These are phyloP conservation scores for Chimonanthus salicifolius DNA, from an alignment of 164 flowering plant species.

Conservation along the genomic window DNA sequence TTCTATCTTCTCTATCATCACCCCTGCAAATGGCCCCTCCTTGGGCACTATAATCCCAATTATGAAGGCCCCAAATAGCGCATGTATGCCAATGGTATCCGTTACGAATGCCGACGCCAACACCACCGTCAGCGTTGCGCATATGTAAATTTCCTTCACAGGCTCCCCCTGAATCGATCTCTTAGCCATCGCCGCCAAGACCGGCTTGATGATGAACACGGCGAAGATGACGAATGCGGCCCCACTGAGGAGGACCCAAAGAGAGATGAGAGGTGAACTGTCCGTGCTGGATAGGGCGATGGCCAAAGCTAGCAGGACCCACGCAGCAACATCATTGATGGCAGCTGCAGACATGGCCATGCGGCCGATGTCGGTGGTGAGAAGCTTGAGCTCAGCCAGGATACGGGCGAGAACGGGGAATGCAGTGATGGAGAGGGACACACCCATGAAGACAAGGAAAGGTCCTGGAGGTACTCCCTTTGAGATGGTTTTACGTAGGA, in stretches of 20 bases:
- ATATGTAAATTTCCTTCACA: constrained; percentile 19
- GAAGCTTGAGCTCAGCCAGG: constrained; percentile 30
- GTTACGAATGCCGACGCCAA: constrained; percentile 20
- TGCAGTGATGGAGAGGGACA: constrained; percentile 30
- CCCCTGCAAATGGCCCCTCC: constrained; percentile 21
- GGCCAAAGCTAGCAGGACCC: constrained; percentile 31
- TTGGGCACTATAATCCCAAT: constrained; percentile 22
- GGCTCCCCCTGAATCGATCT: constrained; percentile 22
- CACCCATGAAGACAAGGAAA: constrained; percentile 33
- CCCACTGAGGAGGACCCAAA: constrained; percentile 24
- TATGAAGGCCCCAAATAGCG: constrained; percentile 23
- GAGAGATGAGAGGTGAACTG: constrained; percentile 15
- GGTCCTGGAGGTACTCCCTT: constrained; percentile 15
- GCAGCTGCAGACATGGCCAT: constrained; percentile 34
- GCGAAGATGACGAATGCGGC: constrained; percentile 13
- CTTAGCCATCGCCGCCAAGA: constrained; percentile 13
- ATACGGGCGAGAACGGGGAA: constrained; percentile 35
- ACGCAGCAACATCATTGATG: constrained; percentile 29
- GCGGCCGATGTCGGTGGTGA: constrained; percentile 28
- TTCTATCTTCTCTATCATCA: constrained; percentile 25
- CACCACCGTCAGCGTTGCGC: constrained; percentile 15
- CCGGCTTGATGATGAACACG: constrained; percentile 8
- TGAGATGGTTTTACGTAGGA: constrained; percentile 19
- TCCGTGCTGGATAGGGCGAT: constrained; percentile 20
- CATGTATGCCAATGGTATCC: constrained; percentile 24